Base-by-base conservation (phyloP, 179 eudicot species). In the Carnegiea gigantea region DNA sequence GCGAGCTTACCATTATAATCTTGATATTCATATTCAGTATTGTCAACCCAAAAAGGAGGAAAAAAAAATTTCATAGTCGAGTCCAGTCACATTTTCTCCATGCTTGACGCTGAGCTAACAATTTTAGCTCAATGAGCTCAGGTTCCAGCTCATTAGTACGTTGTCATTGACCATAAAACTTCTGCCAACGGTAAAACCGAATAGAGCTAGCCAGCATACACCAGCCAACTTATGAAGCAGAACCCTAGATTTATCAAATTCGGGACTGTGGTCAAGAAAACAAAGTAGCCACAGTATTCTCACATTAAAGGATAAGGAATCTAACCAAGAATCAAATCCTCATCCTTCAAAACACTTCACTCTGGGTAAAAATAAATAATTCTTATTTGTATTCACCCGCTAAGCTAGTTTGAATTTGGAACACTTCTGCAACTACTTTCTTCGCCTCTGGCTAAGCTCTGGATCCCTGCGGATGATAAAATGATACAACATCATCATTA, bases 391-490 rank as follows among this genome's bases (percentile, higher is more conserved):
- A 14, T 53, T 30, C 17, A 26, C 57, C 54, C 67, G 4, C 67
- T 70, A 73, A 81, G 43, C 84, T 84, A 78, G 79, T 78, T 46
- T 26, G 8, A 51, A 7, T 24, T 21, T 13, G 44, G 9, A 40
- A 40, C 44, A 40, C 44, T 40, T 5, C 44, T 5, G 48, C 33
- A 36, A 36, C 73, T 67, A 81, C 86, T 86, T 87, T 49, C 79
- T 84, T 71, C 79, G 80, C 70, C 68, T 83, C 86, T 70, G 46
- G 67, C 46, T 85, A 73, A 84, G 78, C 85, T 83, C 86, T n/a
- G 86, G 80, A 77, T 83, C 86, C 82, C 90, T 88, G 87, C 73
- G 46, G 9, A 24, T 36, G 14, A 26, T 15, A 44, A 4, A 64
- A 36, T 24, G 20, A 30, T 18, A 33, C 12, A 57, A 36, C 28